Base-by-base conservation (phyloP, 768 basidiomycete genomes). In the Kockovaella imperatae region DNA sequence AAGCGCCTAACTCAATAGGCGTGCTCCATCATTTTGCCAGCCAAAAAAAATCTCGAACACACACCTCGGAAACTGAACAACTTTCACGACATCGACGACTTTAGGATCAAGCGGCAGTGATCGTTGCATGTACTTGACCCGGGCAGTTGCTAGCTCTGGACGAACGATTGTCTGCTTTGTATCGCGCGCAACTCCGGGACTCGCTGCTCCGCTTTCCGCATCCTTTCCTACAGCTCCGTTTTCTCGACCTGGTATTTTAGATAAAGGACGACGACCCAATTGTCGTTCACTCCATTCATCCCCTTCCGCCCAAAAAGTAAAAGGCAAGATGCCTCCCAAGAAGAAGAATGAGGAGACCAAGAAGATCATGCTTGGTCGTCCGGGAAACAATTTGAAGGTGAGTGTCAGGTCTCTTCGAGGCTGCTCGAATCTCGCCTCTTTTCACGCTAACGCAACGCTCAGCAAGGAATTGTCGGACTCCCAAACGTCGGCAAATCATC, bases 401-500 rank as follows among this genome's bases (percentile, higher is more conserved):
- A 30, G 64, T 50, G 34, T 29, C 30, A n/a, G 5, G 29, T 42
- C 24, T 5, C 15, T 32, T 17, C 3, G 15, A 35, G 24, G 32
- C n/a, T n/a, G n/a, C n/a, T 7, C 1, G 1, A 15, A 29, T 14
- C 48, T 36, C 31, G 36, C 40, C 14, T 20, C 23, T 14, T 28
- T 47, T 44, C 45, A 21, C 46, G 29, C 39, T 20, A 25, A 21
- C 34, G 25, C 20, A 39, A 21, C 15, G 24, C 20, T 21, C 87
- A 91, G 80, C 86, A 96, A 66, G 95, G 95, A 69, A 93, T 95
- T 79, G 93, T 96, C 77, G 91, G 87, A 69, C 73, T 95, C 32
- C 90, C 93, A 45, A 96, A 99, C 71, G 93, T 97, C 59, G 95
- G 95, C 55, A 97, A 99, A 74, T 90, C 87, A 0, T 95, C 90